phyloP scores from a whole-genome alignment of 2,329 filamentous ascomycete genomes.

The Aureobasidium pullulans region DNA sequence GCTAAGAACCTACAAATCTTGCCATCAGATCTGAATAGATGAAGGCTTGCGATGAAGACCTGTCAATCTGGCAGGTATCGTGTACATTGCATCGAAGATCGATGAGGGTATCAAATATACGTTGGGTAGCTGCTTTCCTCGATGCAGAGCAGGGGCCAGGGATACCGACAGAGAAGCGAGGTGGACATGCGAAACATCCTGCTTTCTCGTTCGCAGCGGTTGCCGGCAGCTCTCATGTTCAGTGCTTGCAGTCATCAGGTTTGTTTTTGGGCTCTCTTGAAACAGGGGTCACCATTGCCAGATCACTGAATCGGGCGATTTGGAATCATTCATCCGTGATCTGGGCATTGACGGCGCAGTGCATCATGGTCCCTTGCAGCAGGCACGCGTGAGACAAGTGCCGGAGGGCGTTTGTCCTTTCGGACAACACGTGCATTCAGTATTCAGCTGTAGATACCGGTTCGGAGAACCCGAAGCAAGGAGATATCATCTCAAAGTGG shows the following conservation, averaged over 20 bases:
- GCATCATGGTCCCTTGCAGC: background rate
- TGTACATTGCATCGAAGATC: background rate
- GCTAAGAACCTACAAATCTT: background rate
- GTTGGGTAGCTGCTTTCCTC: background rate
- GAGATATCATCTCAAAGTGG: background rate
- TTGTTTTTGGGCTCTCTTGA: background rate
- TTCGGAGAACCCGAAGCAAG: background rate
- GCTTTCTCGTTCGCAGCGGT: background rate
- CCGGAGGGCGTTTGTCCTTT: background rate
- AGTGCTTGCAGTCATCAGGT: background rate
- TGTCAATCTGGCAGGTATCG: conserved; percentile 4
- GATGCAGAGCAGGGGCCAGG: background rate
- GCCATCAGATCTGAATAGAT: background rate
- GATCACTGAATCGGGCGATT: background rate
- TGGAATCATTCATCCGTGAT: background rate
- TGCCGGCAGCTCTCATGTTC: background rate
- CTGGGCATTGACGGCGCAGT: background rate
- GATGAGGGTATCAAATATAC: background rate
- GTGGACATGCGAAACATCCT: background rate
- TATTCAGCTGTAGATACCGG: background rate
- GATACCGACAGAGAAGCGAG: background rate
- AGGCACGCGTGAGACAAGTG: background rate
- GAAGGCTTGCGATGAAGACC: background rate
- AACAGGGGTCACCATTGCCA: background rate
- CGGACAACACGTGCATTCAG: background rate